Evolutionary conservation across 108 stramenopile genomes (phyloP).

Genomic region (Bacterosira constricta): DNA sequence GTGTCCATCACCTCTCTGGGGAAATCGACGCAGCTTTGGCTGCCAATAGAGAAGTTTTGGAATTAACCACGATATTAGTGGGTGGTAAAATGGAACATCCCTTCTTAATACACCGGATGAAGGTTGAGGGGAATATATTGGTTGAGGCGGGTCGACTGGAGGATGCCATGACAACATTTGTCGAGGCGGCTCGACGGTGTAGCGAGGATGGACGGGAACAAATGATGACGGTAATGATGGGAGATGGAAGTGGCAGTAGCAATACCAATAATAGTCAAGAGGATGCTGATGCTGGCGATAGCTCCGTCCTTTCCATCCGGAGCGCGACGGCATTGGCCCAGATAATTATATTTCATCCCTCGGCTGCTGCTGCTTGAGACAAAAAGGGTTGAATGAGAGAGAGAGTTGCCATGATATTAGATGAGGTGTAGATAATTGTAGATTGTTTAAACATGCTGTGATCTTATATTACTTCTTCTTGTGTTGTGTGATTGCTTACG

Average conservation of each 20-base stretch:
- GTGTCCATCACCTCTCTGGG: constrained; percentile 47
- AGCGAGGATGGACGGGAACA: constrained; percentile 37
- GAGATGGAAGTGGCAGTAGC: neutral
- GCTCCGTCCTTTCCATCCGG: constrained; percentile 43
- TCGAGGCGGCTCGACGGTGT: constrained; percentile 47
- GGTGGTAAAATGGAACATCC: constrained; percentile 46
- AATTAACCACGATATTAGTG: constrained; percentile 19
- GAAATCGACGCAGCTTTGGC: constrained; percentile 47
- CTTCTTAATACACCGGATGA: constrained; percentile 47
- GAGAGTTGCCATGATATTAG: too few species aligned
- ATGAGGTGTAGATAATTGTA: too few species aligned
- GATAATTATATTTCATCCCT: constrained; percentile 33
- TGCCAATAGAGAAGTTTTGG: constrained; percentile 42
- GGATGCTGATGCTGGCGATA: constrained; percentile 50
- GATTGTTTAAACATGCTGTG: too few species aligned
- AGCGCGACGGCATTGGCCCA: constrained; percentile 46
- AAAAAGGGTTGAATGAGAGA: too few species aligned
- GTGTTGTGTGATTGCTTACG: too few species aligned
- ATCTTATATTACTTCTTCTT: too few species aligned
- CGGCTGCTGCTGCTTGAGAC: constrained; percentile 37
- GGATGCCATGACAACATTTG: constrained; percentile 52
- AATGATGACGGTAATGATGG: constrained; percentile 43
- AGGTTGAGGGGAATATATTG: constrained; percentile 44
- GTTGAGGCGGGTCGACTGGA: constrained; percentile 50
- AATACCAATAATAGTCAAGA: constrained; percentile 29